Base-by-base conservation (phyloP, 768 basidiomycete species). In the Lenzites betulinus region DNA sequence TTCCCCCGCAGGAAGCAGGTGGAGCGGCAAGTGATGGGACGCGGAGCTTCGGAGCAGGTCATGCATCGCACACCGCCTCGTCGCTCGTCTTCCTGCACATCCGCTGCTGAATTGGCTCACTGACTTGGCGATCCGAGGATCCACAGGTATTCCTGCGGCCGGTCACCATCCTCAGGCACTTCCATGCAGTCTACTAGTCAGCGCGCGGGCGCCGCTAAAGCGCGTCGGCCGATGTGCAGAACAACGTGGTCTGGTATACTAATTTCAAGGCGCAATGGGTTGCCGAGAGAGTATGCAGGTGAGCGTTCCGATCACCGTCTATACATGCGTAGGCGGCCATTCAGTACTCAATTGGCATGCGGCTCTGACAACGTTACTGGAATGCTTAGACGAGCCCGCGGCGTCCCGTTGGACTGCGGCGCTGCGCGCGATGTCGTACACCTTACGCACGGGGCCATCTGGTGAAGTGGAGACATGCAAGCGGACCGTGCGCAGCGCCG, bases 141-240 rank as follows among this genome's bases (percentile, higher is more conserved):
- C 25, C n/a, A 51, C 54, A 61, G 54, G 23, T 46, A 42, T 61
- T 61, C 48, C 48, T 61, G 43, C 60, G 60, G 9, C 23, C 54
- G 42, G 49, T 30, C 39, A 28, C 20, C 18, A 8, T 20, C n/a
- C 28, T 30, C 39, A 28, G 12, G 39, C 30, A 11, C 41, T 51
- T 18, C 20, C 13, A 49, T 13, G 15, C 26, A n/a, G n/a, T n/a
- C n/a, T n/a, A n/a, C 5, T 1, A 33, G 28, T 16, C 15, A 16
- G 11, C 36, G 25, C 18, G 20, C 50, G 35, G 50, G 50, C 11
- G 22, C 51, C 51, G 36, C 22, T 25, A 13, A 35, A 5, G 15
- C 23, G n/a, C 23, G 51, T 25, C 22, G 36, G 51, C 51, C 38
- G 51, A 51, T 11, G 13, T 33, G 16, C 44, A 46, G 25, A 26